Evolutionary conservation across 2,329 filamentous ascomycete species (phyloP).

Genomic region (Knoxdaviesia capensis): DNA sequence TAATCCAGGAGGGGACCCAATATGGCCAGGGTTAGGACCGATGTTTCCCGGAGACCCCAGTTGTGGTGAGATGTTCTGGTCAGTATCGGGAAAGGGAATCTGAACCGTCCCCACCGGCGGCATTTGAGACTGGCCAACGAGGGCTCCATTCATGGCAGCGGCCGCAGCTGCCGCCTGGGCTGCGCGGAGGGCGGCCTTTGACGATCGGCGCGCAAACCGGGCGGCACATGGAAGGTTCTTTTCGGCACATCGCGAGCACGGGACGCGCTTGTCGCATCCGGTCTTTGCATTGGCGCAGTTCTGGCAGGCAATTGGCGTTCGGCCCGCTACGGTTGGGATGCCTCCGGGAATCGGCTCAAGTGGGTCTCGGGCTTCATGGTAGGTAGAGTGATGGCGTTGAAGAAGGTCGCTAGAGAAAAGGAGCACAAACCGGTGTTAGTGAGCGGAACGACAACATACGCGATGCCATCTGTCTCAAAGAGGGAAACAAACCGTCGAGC

Average conservation of each 20-base stretch:
- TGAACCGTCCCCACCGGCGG: conserved; percentile 7
- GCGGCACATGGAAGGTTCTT: conserved; percentile 17
- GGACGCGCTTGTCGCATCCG: conserved; percentile 17
- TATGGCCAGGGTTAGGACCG: too few relatives aligned
- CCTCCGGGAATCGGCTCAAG: conserved; percentile 22
- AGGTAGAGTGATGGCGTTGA: conserved; percentile 27
- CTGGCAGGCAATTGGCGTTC: conserved; percentile 18
- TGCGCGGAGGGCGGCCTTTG: conserved; percentile 23
- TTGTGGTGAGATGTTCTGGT: too few relatives aligned
- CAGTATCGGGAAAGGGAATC: conserved; percentile 15
- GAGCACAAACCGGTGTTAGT: too few relatives aligned
- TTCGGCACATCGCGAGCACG: conserved; percentile 17
- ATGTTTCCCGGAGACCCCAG: too few relatives aligned
- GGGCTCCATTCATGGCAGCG: neutral
- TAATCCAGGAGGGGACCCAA: too few relatives aligned
- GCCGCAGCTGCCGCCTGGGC: conserved; percentile 15
- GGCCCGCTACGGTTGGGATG: conserved; percentile 19
- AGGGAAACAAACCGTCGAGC: conserved; percentile 20
- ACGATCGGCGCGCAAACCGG: conserved; percentile 28
- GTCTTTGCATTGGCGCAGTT: conserved; percentile 18
- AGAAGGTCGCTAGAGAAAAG: conserved; percentile 22
- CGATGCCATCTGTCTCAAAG: too few relatives aligned
- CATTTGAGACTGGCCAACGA: neutral
- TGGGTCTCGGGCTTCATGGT: conserved; percentile 26
- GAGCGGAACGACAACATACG: neutral